Base-by-base conservation (phyloP, 2,329 filamentous ascomycete species). In the Dactylellina cionopaga region DNA sequence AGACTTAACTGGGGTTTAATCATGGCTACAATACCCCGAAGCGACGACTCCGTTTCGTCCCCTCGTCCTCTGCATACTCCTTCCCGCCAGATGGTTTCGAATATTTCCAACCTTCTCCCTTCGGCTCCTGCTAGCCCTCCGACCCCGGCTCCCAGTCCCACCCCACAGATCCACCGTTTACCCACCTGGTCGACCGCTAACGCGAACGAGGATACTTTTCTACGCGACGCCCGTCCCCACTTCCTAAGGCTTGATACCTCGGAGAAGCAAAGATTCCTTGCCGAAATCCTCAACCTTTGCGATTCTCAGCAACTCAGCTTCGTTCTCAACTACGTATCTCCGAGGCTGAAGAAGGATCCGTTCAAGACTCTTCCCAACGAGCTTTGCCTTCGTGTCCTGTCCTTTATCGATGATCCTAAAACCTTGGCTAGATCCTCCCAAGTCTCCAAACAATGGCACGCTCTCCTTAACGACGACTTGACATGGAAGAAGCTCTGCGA, bases 401-500 rank as follows among this genome's bases (percentile, higher is more conserved):
- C 94, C 43, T 99, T 96, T 80, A 94, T 99, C 78, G 95, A 99
- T 78, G 95, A 99, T 78, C 93, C 95, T 0, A 95, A 93, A 79
- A 96, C 96, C 1, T 85, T 99, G 47, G 94, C 93, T 37, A 87
- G 95, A 79, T 91, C 95, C 56, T 96, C 94, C 3, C 94, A 98
- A 80, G 95, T 99, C n/a, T 99, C 95, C 59, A 89, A 89, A 75
- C 87, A 93, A 80, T 99, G 95, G 95, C 87, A 92, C 74, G 93
- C 97, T 80, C 85, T 99, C 5, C 85, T 99, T 52, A 94, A 90
- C 79, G 95, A 99, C 80, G 95, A 99, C 80, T 93, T 97, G 82
- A 96, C 95, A 0, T 99, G 95, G 95, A 97, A 96, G 83, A 92
- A 95, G 74, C 85, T 99, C 17, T 98, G 94, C 80, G 92, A 96